phyloP scores from a whole-genome alignment of 371 early-diverging fungal genomes.

The Actinomortierella ambigua region DNA sequence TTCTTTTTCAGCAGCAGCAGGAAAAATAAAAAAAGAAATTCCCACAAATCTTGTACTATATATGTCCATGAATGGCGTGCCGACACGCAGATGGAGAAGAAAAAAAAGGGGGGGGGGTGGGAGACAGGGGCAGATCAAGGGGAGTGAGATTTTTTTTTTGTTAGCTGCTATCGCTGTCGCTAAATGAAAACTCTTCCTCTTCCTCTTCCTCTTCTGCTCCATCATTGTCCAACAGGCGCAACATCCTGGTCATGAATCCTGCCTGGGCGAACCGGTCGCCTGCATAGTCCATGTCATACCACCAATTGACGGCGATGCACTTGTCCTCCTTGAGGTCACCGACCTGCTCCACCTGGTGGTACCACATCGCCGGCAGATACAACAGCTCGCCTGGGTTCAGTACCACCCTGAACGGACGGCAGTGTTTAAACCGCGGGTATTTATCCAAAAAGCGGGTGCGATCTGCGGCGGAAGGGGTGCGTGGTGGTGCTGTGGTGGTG shows the following conservation, averaged over 20 bases:
- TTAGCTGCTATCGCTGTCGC: too few relatives aligned
- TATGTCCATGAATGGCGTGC: too few relatives aligned
- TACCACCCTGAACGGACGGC: slow-evolving; percentile 60
- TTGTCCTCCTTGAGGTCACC: slow-evolving; percentile 52
- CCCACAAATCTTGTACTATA: too few relatives aligned
- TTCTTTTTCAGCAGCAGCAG: too few relatives aligned
- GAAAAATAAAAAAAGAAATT: too few relatives aligned
- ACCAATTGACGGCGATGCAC: slow-evolving; percentile 83
- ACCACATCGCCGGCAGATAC: slow-evolving; percentile 84
- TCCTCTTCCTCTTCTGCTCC: too few relatives aligned
- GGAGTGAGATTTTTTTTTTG: neutral
- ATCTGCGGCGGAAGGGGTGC: too few relatives aligned
- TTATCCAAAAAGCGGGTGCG: slow-evolving; percentile 38
- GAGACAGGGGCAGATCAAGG: neutral
- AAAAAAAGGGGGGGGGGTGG: neutral
- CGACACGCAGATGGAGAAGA: too few relatives aligned
- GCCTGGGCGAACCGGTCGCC: slow-evolving; percentile 38
- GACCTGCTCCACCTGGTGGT: slow-evolving; percentile 75
- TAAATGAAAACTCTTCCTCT: too few relatives aligned
- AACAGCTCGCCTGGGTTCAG: slow-evolving; percentile 74
- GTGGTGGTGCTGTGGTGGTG: too few relatives aligned
- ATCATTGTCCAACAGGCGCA: slow-evolving; percentile 30
- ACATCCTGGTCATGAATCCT: slow-evolving; percentile 27
- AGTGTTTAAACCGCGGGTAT: slow-evolving; percentile 60
- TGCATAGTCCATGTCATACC: slow-evolving; percentile 79